phyloP scores from a whole-genome alignment of 1,139 yeast genomes.

The Sugiyamaella grinbergsii region DNA sequence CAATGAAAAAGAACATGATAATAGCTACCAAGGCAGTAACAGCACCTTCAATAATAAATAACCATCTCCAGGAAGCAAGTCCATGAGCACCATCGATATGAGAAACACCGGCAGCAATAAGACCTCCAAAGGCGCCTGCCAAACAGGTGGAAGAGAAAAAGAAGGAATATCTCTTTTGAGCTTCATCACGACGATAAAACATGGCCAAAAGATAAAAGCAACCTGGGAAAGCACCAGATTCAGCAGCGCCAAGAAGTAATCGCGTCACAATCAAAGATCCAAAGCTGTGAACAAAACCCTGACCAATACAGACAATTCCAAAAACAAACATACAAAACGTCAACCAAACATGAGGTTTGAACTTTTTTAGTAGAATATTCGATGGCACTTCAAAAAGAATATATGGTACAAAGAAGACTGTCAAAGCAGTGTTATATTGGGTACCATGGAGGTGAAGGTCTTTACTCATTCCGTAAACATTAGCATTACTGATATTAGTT shows the following conservation, averaged over 20 bases:
- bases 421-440: slow-evolving; percentile 61
- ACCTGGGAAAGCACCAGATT: slow-evolving; percentile 73
- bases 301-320: slow-evolving; percentile 64
- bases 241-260: slow-evolving; percentile 63
- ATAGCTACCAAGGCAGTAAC: slow-evolving; percentile 65
- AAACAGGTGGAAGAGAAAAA: slow-evolving; percentile 70
- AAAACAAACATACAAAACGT: slow-evolving; percentile 57
- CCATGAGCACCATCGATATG: slow-evolving; percentile 55
- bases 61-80: slow-evolving; percentile 67
- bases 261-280: slow-evolving; percentile 64
- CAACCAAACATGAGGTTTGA: slow-evolving; percentile 68
- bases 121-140: slow-evolving; percentile 83
- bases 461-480: slow-evolving; percentile 60
- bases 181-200: slow-evolving; percentile 58
- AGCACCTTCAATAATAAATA: slow-evolving; percentile 72
- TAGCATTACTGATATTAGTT: slow-evolving; percentile 75
- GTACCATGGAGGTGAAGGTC: slow-evolving; percentile 56
- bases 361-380: slow-evolving; percentile 59
- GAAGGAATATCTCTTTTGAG: slow-evolving; percentile 67
- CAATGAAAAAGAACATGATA: slow-evolving; percentile 62
- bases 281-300: slow-evolving; percentile 62
- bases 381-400: slow-evolving; percentile 67
- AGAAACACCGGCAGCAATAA: slow-evolving; percentile 64
- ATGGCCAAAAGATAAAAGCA: slow-evolving; percentile 64
- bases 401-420: slow-evolving; percentile 74